Percentiles rank a stretch among this genome's conserved stretches.
Evolutionary conservation across 495 filamentous ascomycete species (phyloP).

Genomic region (Penicillium manginii): DNA sequence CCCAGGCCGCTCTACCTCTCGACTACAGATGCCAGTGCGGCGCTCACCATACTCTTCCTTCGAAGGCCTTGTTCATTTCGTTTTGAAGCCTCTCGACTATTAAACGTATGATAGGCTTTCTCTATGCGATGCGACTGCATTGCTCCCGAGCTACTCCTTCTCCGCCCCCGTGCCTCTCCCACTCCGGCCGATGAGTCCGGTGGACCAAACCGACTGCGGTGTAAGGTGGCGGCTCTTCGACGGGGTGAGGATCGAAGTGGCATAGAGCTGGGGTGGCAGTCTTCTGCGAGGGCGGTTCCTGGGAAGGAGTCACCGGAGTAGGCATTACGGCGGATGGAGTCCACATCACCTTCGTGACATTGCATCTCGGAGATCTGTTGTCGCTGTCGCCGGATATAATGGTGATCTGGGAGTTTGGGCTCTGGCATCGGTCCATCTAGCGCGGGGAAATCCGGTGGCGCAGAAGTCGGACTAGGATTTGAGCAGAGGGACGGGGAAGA

Average conservation of each 20-base stretch:
- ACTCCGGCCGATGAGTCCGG: constrained; percentile 7
- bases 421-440: constrained; percentile 16
- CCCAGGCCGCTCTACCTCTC: constrained; percentile 32
- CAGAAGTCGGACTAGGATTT: constrained; percentile 42
- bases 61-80: constrained; percentile 46
- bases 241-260: constrained; percentile 41
- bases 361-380: constrained; percentile 49
- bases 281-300: constrained; percentile 30
- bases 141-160: constrained; percentile 36
- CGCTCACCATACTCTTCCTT: constrained; percentile 51
- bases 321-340: constrained; percentile 41
- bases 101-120: constrained; percentile 38
- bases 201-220: constrained; percentile 36
- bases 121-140: constrained; percentile 41
- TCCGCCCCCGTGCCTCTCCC: constrained; percentile 21
- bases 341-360: constrained; percentile 41
- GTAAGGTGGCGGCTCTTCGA: constrained; percentile 28
- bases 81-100: constrained; percentile 36
- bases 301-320: constrained; percentile 26
- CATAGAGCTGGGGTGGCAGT: constrained; percentile 50
- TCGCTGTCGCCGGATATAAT: constrained; percentile 40
- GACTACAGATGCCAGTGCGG: constrained; percentile 46
- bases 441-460: constrained; percentile 27
- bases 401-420: constrained; percentile 13
- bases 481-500: constrained; percentile 37